These are phyloP conservation scores for Paecilomyces fulvus DNA, from an alignment of 2,329 filamentous ascomycete species.

Conservation along the genomic window DNA sequence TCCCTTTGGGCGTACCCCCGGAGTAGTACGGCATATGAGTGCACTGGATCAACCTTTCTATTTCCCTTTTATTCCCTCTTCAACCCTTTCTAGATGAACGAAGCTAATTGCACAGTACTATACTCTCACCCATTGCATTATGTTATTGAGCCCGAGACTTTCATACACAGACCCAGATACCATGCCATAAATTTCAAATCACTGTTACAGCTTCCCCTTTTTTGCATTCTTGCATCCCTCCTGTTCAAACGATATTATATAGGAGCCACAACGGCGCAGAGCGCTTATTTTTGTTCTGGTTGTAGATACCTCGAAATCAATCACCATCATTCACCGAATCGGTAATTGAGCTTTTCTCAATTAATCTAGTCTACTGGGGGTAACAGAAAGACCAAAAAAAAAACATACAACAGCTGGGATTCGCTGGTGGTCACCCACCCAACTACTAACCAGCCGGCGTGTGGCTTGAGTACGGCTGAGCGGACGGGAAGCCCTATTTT, in stretches of 20 bases:
- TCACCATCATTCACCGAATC: not conserved
- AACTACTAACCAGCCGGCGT: no score
- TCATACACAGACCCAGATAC: not conserved
- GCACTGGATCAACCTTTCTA: not conserved
- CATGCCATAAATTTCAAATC: not conserved
- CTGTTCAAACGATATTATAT: not conserved
- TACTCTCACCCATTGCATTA: not conserved
- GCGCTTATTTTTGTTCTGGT: not conserved
- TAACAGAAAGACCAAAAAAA: no score
- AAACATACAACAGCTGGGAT: no score
- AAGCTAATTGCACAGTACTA: not conserved
- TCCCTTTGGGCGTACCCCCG: not conserved
- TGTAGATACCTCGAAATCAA: not conserved
- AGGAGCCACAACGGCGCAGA: not conserved
- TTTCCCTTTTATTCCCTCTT: not conserved
- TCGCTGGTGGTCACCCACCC: no score
- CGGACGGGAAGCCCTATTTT: no score
- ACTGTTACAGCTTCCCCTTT: not conserved
- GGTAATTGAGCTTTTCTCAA: no score
- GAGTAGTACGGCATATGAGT: not conserved
- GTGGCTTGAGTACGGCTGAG: no score
- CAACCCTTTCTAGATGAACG: not conserved
- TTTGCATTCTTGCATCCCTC: not conserved
- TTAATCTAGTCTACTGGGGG: no score
- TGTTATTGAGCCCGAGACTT: not conserved